A percentile compares a stretch with the other conserved stretches of the same genome.
Conservation (phyloP, 106 monocot genomes). For the Dactylorhiza incarnata region DNA sequence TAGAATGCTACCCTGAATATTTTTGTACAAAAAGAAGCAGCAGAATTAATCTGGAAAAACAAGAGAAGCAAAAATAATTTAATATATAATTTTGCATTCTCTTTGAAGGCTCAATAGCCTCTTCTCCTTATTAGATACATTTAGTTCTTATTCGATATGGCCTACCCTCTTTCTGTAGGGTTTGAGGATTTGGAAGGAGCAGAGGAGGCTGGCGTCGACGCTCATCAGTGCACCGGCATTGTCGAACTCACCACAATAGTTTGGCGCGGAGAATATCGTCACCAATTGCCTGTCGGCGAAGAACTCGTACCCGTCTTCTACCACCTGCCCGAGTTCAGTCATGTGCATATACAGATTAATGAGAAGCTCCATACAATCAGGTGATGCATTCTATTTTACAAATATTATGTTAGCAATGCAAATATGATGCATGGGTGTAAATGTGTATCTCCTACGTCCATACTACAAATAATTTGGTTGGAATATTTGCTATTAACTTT, state of each 20-base stretch:
- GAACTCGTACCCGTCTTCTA: conserved; percentile 52
- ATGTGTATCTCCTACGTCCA: no score
- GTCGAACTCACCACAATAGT: not conserved
- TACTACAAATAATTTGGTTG: no score
- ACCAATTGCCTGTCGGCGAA: conserved; percentile 44
- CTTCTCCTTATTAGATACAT: not conserved
- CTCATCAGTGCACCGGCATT: conserved; percentile 54
- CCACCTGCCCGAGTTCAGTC: conserved; percentile 22
- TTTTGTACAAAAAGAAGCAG: not conserved
- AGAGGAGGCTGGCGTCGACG: conserved; percentile 41
- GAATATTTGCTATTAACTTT: no score
- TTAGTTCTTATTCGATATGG: not conserved
- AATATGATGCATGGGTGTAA: no score
- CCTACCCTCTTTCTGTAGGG: conserved; percentile 25
- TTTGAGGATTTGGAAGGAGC: conserved; percentile 54
- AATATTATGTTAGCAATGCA: not conserved
- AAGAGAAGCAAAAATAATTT: not conserved
- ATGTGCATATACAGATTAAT: not conserved
- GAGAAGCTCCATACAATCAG: not conserved
- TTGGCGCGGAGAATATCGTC: conserved; percentile 9
- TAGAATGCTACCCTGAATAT: not conserved
- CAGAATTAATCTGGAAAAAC: not conserved
- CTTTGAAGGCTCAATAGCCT: not conserved
- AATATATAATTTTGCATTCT: not conserved
- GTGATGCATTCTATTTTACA: not conserved